Evolutionary conservation across 2,329 filamentous ascomycete genomes (phyloP).

Genomic region (Colletotrichum sidae): DNA sequence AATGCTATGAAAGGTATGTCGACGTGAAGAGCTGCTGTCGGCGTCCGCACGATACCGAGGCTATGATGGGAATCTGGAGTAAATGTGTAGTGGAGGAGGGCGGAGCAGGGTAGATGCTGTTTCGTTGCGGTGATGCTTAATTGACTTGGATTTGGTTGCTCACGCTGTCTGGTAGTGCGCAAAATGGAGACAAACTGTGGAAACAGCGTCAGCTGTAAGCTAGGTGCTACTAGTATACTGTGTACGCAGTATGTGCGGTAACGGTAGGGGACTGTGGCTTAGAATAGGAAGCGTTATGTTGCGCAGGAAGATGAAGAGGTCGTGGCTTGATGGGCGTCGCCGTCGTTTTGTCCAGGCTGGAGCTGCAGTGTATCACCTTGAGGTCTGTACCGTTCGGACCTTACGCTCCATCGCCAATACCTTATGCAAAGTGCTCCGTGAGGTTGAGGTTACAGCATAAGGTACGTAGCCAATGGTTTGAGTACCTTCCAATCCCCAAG

Average conservation of each 20-base stretch:
- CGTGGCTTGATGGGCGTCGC: conserved; percentile 3
- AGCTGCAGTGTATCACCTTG: not conserved
- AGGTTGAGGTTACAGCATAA: no score
- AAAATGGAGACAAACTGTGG: conserved; percentile 11
- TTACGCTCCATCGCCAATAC: conserved; percentile 18
- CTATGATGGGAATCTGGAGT: not conserved
- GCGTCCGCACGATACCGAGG: conserved; percentile 15
- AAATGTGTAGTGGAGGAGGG: conserved; percentile 9
- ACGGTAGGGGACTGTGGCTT: conserved; percentile 1
- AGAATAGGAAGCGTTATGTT: conserved; percentile 11
- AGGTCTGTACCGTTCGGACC: conserved; percentile 14
- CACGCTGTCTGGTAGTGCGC: not conserved
- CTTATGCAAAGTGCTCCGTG: no score
- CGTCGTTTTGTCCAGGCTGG: conserved; percentile 2
- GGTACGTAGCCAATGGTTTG: no score
- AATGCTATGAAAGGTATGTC: not conserved
- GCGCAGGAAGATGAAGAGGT: not conserved
- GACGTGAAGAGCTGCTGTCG: not conserved
- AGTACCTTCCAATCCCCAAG: no score
- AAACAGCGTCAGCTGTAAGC: no score
- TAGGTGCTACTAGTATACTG: no score
- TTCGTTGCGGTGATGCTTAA: conserved; percentile 4
- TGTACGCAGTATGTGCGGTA: no score
- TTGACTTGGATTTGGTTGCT: conserved; percentile 13
- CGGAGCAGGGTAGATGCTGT: conserved; percentile 31